Percentiles rank a stretch among this genome's conserved stretches.
These are phyloP conservation scores for Aspergillus vadensis DNA, from an alignment of 2,329 filamentous ascomycete genomes.

Conservation along the genomic window DNA sequence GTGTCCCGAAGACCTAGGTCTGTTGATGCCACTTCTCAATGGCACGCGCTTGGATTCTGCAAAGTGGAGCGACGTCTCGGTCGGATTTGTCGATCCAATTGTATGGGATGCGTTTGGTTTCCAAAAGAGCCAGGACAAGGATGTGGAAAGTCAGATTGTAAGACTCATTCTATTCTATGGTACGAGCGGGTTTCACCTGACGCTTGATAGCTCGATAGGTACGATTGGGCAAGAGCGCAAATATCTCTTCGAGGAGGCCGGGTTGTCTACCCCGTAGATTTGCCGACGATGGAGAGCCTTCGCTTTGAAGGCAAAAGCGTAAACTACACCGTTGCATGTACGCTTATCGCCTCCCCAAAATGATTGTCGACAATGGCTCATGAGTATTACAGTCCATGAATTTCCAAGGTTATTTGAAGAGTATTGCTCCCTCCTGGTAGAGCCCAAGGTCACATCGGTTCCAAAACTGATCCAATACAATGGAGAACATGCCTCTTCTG, in stretches of 20 bases:
- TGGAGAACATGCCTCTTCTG: background rate
- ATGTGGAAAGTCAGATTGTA: background rate
- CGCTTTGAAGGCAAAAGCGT: background rate
- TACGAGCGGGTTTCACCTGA: too few species aligned
- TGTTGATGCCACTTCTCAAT: background rate
- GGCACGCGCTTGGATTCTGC: background rate
- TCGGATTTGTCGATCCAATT: background rate
- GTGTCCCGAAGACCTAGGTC: background rate
- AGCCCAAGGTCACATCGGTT: background rate
- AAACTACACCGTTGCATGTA: background rate
- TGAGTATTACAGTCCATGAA: background rate
- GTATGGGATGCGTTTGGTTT: background rate
- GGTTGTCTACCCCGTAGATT: background rate
- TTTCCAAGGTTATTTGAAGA: background rate
- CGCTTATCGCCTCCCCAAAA: background rate
- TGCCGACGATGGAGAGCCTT: conserved; percentile 1
- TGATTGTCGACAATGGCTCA: background rate
- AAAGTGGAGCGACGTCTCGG: background rate
- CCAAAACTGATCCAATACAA: background rate
- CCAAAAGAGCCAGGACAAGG: background rate
- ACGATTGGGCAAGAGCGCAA: background rate
- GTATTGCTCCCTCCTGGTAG: background rate
- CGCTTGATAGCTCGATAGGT: background rate
- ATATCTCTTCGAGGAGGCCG: background rate
- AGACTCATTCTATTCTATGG: background rate